phyloP scores from a whole-genome alignment of 2,329 filamentous ascomycete genomes.

The Hortaea werneckii region DNA sequence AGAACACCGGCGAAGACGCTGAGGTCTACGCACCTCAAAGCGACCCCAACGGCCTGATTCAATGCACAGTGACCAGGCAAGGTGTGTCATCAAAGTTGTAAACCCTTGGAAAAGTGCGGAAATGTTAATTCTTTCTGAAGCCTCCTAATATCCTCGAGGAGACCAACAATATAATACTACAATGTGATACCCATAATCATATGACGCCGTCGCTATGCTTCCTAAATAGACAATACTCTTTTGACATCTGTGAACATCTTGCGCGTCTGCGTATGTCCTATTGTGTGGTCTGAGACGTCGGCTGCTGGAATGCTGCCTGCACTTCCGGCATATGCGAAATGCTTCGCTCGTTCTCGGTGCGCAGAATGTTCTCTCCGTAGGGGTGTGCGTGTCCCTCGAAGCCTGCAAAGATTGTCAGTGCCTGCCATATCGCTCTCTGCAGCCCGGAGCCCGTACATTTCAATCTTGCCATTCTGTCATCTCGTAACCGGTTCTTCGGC shows the following conservation, averaged over 20 bases:
- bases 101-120: not conserved
- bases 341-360: constrained; percentile 40
- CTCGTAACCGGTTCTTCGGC: constrained; percentile 87
- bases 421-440: not conserved
- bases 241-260: not conserved
- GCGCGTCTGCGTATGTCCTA: not conserved
- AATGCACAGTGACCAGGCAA: constrained; percentile 70
- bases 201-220: not conserved
- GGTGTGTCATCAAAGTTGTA: constrained; percentile 18
- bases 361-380: constrained; percentile 78
- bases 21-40: constrained; percentile 92
- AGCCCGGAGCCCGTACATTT: constrained; percentile 48
- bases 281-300: not conserved
- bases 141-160: constrained; percentile 1
- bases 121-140: not conserved
- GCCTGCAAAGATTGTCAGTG: constrained; percentile 37
- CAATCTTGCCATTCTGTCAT: constrained; percentile 74
- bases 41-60: constrained; percentile 88
- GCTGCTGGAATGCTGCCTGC: constrained; percentile 24
- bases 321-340: constrained; percentile 27
- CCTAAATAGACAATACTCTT: not conserved
- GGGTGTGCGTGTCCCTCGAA: constrained; percentile 91
- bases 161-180: constrained; percentile 1
- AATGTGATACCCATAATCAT: not conserved
- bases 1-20: constrained; percentile 92